Base-by-base conservation (phyloP, 495 filamentous ascomycete genomes). In the Choiromyces venosus region DNA sequence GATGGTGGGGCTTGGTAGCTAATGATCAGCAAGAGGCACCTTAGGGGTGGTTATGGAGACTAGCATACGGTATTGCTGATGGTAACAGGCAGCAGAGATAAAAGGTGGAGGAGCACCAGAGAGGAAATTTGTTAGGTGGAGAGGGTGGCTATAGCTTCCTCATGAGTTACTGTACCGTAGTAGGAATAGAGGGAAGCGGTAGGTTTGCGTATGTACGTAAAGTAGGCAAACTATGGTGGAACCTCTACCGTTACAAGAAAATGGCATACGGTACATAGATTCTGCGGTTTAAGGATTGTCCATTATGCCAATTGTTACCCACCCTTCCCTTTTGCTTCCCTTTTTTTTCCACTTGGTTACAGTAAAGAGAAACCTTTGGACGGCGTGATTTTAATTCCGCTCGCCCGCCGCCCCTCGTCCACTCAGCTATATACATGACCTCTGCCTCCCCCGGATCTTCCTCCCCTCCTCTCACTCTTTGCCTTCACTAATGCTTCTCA, bases 341-440 rank as follows among this genome's bases (percentile, higher is more conserved):
- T n/a, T n/a, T 61, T 14, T 61, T 29, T 61, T 61, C 52, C 52
- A 52, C 10, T 29, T 61, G n/a, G 52, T 61, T 56, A 56, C n/a
- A 25, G 46, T 14, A 0, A 19, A 29, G 29, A 56, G 14, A 29
- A 2, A 4, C 8, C n/a, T 25, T 61, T 29, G n/a, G 29, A 29
- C 52, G 6, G 52, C 25, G 52, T 61, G n/a, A 61, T 61, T 61
- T 61, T 61, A 10, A 4, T 29, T 61, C 52, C 10, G 52, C 10
- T 61, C 8, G 52, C 10, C 52, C 52, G n/a, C 52, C 52, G n/a
- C 25, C 52, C 52, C 52, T 29, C 52, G 52, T 61, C 52, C n/a
- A n/a, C 52, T 29, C 52, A 61, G n/a, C 52, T 61, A 61, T 61
- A 61, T 61, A 61, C 52, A 61, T 61, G 46, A 29, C 52, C 52